Base-by-base conservation (phyloP, 805 yeast genomes). In the Candida awuae region DNA sequence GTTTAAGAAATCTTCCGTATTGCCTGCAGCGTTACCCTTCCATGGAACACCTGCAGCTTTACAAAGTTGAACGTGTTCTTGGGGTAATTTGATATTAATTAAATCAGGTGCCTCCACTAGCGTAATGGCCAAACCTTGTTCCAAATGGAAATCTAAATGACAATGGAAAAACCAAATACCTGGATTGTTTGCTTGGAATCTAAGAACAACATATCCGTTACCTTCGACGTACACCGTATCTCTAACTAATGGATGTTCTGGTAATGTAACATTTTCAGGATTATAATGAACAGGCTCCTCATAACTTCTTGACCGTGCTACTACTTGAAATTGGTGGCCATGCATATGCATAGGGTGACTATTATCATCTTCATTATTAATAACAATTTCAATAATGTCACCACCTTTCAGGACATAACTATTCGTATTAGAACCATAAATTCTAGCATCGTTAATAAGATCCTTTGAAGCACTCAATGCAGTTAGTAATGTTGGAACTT, bases 151-250 rank as follows among this genome's bases (percentile, higher is more conserved):
- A 53, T 83, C 90, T 39, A 83, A 74, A 55, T 84, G 95, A 61
- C 97, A 87, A 58, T 87, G 97, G 77, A 87, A 83, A 45, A 82
- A 75, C 96, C 96, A 88, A 19, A 86, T 79, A 41, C 97, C 97
- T 3, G 96, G 95, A 53, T 88, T 87, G 52, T 82, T 76, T 10
- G 95, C 86, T 50, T 65, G 71, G 59, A 85, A 85, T 48, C 96
- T 67, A 23, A 77, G 54, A 14, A 80, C 87, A 36, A 78, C 58
- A 56, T 77, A 73, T 2, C 88, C 84, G 50, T 79, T 77, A 25
- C 81, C 75, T 36, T 76, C 73, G 14, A 85, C 75, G 47, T 71
- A 65, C 16, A 76, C 76, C 0, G 90, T 81, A 54, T 87, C 95
- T 59, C 95, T 70, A 35, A 67, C 55, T 54, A 75, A 55, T 29